Base-by-base conservation (phyloP, 2,329 filamentous ascomycete genomes). In the Leptographium galeiforme region DNA sequence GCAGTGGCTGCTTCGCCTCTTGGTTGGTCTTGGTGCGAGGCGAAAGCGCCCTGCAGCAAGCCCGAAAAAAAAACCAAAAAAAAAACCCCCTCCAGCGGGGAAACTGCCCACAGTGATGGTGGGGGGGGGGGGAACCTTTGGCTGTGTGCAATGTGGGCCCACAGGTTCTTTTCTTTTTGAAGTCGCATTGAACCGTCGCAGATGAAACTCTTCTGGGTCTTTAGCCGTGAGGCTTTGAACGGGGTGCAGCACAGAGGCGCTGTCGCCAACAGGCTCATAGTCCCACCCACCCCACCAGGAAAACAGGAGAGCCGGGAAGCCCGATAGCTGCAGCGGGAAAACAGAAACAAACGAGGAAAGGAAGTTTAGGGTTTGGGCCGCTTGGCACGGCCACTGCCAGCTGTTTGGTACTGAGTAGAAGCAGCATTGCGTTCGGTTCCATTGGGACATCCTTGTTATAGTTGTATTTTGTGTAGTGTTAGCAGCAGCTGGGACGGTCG, bases 141-240 rank as follows among this genome's bases (percentile, higher is more conserved):
- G n/a, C 18, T 30, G 38, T 46, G 49, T 47, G 55, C 47, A 53
- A 53, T 38, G 19, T 19, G 41, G 47, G 49, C 57, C 47, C 57
- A 58, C 57, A 45, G 55, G 57, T 52, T 25, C 44, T 32, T 50
- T 44, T 45, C 34, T 49, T 25, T 25, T 25, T 25, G 25, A 47
- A 46, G 39, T 47, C 55, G 51, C 19, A 50, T 55, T 52, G 43
- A 34, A 51, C 39, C 41, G 53, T 48, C 47, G 48, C 38, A 52
- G 38, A 19, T 58, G 55, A 58, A 58, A 58, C 55, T 49, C 53
- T 36, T 33, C 14, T 30, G 44, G 47, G 48, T 50, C 33, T 51
- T 56, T 45, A 34, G 53, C 50, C 50, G 25, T 30, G 33, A 43
- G 11, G 19, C 6, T 14, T 36, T 36, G 34, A 4, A 8, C 12